Evolutionary conservation across 1,284 basidiomycete genomes (phyloP), one percentile per base, ranked within the genome.

Genomic region (Cryptococcus sp.): DNA sequence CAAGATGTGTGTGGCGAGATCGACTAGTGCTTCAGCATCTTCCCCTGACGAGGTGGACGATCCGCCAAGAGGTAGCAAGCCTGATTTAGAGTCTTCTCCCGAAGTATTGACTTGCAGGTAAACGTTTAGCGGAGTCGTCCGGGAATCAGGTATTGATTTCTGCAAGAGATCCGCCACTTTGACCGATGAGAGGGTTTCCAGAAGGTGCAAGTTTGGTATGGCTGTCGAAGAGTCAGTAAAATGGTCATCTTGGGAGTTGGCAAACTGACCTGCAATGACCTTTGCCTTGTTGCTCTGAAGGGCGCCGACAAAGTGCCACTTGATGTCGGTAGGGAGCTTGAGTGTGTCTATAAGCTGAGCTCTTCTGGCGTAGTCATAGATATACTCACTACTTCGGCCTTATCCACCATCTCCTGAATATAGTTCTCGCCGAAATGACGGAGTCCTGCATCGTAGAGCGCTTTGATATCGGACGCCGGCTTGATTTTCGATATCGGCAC

Each of bases 361-460:
- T 16, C 17, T 25, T 8, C 26, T 20, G 56, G 15, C 25, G 46
- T 47, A 17, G 39, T 20, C 44, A 15, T 16, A n/a, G 19, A 19
- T 25, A 15, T 26, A 82, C 87, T 63, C 68, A 91, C 91, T 74
- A 84, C 80, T 52, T 81, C 80, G 1, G 91, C 88, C 73, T 96
- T 99, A 47, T 93, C 91, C n/a, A 87, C 87, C 63, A 99, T 78
- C 73, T 98, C 95, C 67, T 96, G 90, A 5, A 94, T 93, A 74
- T 98, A 99, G 76, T 99, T 99, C 79, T 99, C 95, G 13, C 96
- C 95, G 75, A 98, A 99, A 74, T 96, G 92, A 1, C 86, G 81
- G 66, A 97, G 91, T 0, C 88, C 90, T 16, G 81, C 80, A 58
- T 89, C 83, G 70, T 89, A 89, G 62, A 91, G 89, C 5, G 88